Base-by-base conservation (phyloP, 768 basidiomycete species). In the Xerocomus spinulosus region DNA sequence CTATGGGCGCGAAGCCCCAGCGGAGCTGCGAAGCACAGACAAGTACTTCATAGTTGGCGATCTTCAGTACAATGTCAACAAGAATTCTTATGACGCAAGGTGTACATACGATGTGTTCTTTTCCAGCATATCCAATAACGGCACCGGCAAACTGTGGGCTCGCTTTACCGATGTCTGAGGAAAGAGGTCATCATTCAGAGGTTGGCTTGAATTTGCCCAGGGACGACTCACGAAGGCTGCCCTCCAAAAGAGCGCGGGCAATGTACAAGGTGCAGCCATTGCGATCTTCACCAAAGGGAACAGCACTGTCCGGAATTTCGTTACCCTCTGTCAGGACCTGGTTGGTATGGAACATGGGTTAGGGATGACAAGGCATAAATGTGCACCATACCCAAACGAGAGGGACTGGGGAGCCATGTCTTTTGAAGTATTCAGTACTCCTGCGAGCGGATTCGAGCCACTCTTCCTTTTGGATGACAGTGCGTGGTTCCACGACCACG, bases 1-100 rank as follows among this genome's bases (percentile, higher is more conserved):
- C 55, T 3, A 42, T 23, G 7, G 49, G 14, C 23, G 64, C 33
- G 30, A 67, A 61, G 20, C 62, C 62, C 65, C 65, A 66, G 9
- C 60, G 67, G 17, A 67, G 58, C 37, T 65, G 62, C 17, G 66
- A 67, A 17, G 65, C 64, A 40, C 67, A 66, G 5, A 71, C 69
- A 5, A 70, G 64, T 28, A 70, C 61, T 44, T 70, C 69, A 24
- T 67, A 70, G 30, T 59, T 44, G 41, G 51, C 24, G 17, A 70
- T 56, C 69, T 70, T 40, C 3, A 5, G 20, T 24, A 7, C 34
- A 46, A 46, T 2, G 9, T 55, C 3, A 52, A 42, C 26, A 8
- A 40, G 7, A 21, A 33, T 29, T 24, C 24, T 10, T 2, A 4
- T 4, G 10, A 30, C n/a, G 44, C 32, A 17, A 21, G 9, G 38